Conservation (phyloP, 495 filamentous ascomycete species). For the Penicillium manginii region DNA sequence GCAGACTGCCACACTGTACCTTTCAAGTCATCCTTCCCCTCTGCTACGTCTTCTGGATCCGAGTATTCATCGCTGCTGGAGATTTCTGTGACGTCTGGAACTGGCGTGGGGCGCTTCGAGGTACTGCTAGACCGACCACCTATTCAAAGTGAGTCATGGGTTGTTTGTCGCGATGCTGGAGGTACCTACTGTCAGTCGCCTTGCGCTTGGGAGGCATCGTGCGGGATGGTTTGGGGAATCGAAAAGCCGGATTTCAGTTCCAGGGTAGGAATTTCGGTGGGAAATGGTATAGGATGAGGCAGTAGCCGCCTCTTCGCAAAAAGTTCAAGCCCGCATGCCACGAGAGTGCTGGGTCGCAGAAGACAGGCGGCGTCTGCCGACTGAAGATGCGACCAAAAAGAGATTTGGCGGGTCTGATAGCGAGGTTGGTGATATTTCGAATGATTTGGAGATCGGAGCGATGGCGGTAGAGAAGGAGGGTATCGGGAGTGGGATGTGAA, state of each 20-base stretch:
- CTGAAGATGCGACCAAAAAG: conserved; percentile 10
- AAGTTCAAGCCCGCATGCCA: conserved; percentile 32
- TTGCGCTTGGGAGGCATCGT: conserved; percentile 81
- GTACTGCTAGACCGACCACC: conserved; percentile 59
- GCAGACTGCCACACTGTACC: conserved; percentile 55
- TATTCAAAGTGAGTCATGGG: conserved; percentile 41
- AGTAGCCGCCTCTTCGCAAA: conserved; percentile 17
- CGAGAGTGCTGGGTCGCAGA: conserved; percentile 17
- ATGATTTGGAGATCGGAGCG: background rate
- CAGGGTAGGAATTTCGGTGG: background rate
- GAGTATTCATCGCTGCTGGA: conserved; percentile 73
- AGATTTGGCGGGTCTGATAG: background rate
- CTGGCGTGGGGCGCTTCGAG: conserved; percentile 70
- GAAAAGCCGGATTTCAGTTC: background rate
- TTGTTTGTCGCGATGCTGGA: background rate
- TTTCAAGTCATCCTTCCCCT: conserved; percentile 44
- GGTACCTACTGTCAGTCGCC: conserved; percentile 57
- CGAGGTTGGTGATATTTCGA: background rate
- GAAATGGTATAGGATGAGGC: conserved; percentile 12
- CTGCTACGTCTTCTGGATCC: conserved; percentile 58
- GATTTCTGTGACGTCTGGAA: conserved; percentile 65
- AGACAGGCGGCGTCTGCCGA: conserved; percentile 18
- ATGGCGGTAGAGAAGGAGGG: background rate
- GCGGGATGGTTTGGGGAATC: background rate
- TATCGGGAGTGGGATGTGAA: background rate